Evolutionary conservation across 1,284 basidiomycete genomes (phyloP), one percentile per base, ranked within the genome.

Genomic region (Termitomyces sp.): DNA sequence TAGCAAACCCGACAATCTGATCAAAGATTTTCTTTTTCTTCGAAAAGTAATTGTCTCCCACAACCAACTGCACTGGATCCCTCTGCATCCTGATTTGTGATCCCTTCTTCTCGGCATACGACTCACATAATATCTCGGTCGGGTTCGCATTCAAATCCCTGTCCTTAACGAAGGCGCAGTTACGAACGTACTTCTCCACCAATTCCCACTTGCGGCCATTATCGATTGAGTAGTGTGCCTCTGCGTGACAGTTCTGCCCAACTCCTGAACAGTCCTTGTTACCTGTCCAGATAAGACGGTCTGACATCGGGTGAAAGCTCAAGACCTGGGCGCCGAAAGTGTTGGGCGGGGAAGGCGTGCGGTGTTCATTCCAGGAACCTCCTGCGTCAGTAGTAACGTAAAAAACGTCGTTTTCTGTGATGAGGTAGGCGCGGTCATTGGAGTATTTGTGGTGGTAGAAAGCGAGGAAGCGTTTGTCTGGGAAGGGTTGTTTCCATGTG

Each of bases 141-240:
- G 85, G 81, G 66, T 98, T 95, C 52, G 92, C 79, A 57, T 82
- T 78, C 51, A 97, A 76, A 57, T 88, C 78, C 50, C 75, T 74
- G 65, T 95, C 93, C 50, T 84, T 77, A 3, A 89, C 92, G 90
- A 94, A 99, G n/a, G 87, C 86, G 65, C 96, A 99, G 49, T 88
- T 91, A 47, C 83, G 77, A 31, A 98, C 92, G 62, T 98, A 98
- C 26, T 79, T 78, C 53, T 97, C 96, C 45, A 98, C 76, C 43
- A 79, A 65, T 8, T 70, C 58, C 95, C 96, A 99, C 0, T 66
- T 67, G 11, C 85, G 76, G 0, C 96, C 96, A 62, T 97, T 83
- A 60, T 94, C 75, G 24, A 75, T 74, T 3, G 88, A 79, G 64
- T 90, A 94, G 57, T 79, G 79, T 0, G 92, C 85, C 56, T 86